A percentile compares a stretch with the other conserved stretches of the same genome.
Conservation (phyloP, 345 rosid species). For the Eucalyptus viminalis region DNA sequence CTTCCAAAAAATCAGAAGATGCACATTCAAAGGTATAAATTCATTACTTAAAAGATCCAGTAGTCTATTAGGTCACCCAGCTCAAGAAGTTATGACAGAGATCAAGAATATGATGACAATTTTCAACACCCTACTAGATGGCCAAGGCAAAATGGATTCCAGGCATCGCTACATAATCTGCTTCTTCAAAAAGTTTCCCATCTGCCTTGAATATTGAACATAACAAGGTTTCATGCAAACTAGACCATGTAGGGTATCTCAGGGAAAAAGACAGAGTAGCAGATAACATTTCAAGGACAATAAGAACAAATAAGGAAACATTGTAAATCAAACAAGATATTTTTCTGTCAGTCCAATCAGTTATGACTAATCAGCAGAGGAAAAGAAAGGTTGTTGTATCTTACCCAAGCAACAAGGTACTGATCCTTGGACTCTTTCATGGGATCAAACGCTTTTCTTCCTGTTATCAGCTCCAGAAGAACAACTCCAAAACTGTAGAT, state of each 20-base stretch:
- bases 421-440: slow-evolving; percentile 15
- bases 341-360: background rate
- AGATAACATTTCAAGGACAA: background rate
- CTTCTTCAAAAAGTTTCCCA: background rate
- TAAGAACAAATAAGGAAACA: background rate
- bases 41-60: background rate
- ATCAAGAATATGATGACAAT: background rate
- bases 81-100: background rate
- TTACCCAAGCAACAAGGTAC: slow-evolving; percentile 34
- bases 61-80: background rate
- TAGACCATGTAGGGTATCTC: background rate
- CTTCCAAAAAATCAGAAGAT: background rate
- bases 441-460: slow-evolving; percentile 33
- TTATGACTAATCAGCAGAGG: background rate
- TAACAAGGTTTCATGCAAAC: background rate
- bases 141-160: background rate
- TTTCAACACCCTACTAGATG: background rate
- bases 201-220: background rate
- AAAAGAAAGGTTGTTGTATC: background rate
- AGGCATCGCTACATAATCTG: background rate
- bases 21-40: background rate
- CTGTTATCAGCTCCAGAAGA: slow-evolving; percentile 32
- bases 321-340: background rate
- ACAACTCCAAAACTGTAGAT: slow-evolving; percentile 37
- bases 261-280: background rate